A percentile compares a stretch with the other conserved stretches of the same genome.
Conservation (phyloP, 768 basidiomycete genomes). For the Phylloporus arenicola region DNA sequence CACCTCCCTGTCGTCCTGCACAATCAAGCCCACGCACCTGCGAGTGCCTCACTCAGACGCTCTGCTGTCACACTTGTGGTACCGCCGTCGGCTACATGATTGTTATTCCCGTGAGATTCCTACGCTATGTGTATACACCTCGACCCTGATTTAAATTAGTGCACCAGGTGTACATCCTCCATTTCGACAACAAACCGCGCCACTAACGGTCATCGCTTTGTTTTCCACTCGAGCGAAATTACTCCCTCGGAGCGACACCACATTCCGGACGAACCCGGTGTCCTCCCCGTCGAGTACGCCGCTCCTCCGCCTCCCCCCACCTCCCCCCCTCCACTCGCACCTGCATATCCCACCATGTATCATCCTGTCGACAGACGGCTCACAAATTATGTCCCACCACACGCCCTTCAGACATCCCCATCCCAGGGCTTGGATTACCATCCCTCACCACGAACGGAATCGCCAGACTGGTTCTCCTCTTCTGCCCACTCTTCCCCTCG, state of each 20-base stretch:
- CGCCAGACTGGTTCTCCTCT: slow-evolving; percentile 19
- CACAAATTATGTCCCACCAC: slow-evolving; percentile 6
- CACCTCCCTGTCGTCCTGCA: slow-evolving; percentile 33
- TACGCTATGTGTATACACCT: slow-evolving; percentile 3
- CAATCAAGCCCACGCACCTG: slow-evolving; percentile 53
- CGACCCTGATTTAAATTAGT: slow-evolving; percentile 34
- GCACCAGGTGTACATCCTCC: slow-evolving; percentile 68
- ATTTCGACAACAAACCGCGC: slow-evolving; percentile 60
- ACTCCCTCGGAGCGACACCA: slow-evolving; percentile 58
- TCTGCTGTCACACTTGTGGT: slow-evolving; percentile 80
- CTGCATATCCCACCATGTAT: slow-evolving; percentile 25
- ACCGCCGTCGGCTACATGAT: slow-evolving; percentile 74
- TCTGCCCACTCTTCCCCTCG: slow-evolving; percentile 22
- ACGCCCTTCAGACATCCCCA: slow-evolving; percentile 19
- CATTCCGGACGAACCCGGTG: slow-evolving; percentile 57
- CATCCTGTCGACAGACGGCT: slow-evolving; percentile 18
- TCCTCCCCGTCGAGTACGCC: slow-evolving; percentile 41
- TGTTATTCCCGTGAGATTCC: slow-evolving; percentile 51
- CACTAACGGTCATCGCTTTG: slow-evolving; percentile 83
- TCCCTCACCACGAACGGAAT: slow-evolving; percentile 20
- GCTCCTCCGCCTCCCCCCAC: slow-evolving; percentile 29
- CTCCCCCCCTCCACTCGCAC: slow-evolving; percentile 28
- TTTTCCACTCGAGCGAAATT: slow-evolving; percentile 76
- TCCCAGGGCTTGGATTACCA: slow-evolving; percentile 16
- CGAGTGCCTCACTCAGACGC: slow-evolving; percentile 77